Percentiles rank a stretch among this genome's conserved stretches.
These are phyloP conservation scores for Eragrostis tef DNA, from an alignment of 202 grass and related monocot genomes.

Conservation along the genomic window DNA sequence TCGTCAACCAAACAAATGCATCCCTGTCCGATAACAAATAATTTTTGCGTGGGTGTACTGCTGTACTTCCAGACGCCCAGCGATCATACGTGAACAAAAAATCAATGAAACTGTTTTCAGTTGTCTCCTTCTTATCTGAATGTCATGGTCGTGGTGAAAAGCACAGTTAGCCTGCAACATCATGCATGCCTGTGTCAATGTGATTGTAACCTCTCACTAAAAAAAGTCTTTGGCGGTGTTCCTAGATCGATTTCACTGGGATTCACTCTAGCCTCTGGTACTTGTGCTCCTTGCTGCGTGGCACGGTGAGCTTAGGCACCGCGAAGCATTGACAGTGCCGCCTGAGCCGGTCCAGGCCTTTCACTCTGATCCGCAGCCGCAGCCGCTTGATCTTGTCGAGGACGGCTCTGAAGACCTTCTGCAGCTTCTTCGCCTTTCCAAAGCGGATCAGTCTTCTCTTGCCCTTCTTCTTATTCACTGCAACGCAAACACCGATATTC, in stretches of 20 bases:
- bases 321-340: slow-evolving; percentile 65
- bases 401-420: slow-evolving; percentile 53
- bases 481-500: neutral
- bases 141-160: neutral
- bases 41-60: no score
- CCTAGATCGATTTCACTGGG: neutral
- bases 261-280: slow-evolving; percentile 54
- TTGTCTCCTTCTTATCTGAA: neutral
- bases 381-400: slow-evolving; percentile 63
- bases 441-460: slow-evolving; percentile 56
- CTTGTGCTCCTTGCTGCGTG: slow-evolving; percentile 31
- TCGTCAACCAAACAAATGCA: neutral
- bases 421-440: slow-evolving; percentile 51
- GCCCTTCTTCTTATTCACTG: slow-evolving; percentile 47
- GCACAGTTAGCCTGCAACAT: neutral
- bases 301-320: slow-evolving; percentile 49
- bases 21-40: neutral
- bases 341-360: no score
- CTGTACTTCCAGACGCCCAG: neutral
- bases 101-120: neutral
- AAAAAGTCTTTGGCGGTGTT: neutral
- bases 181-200: neutral
- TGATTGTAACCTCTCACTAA: neutral
- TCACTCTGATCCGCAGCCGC: no score
- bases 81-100: slow-evolving; percentile 1